phyloP scores from a whole-genome alignment of 2,329 filamentous ascomycete genomes.

The Colletotrichum lentis region DNA sequence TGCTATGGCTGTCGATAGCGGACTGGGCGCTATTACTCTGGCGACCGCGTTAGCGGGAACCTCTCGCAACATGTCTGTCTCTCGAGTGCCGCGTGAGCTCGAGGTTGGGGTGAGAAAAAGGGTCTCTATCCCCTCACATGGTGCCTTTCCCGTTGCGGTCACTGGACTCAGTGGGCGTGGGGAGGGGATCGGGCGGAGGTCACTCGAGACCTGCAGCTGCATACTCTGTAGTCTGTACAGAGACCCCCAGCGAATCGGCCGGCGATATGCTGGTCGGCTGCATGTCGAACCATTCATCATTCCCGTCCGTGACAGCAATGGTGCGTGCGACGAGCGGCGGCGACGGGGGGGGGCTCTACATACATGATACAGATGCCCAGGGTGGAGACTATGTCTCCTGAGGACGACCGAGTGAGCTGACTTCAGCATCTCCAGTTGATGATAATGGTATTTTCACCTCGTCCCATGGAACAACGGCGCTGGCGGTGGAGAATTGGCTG shows the following conservation, averaged over 20 bases:
- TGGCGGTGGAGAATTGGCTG: background rate
- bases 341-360: no score
- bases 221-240: background rate
- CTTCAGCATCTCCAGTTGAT: background rate
- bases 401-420: constrained; percentile 18
- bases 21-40: constrained; percentile 8
- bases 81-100: constrained; percentile 10
- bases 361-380: background rate
- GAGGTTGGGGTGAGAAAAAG: background rate
- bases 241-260: constrained; percentile 19
- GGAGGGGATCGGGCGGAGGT: background rate
- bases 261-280: constrained; percentile 25
- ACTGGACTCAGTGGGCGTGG: background rate
- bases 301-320: constrained; percentile 26
- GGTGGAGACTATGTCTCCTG: background rate
- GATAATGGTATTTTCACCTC: background rate
- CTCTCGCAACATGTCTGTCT: constrained; percentile 13
- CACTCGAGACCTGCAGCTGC: constrained; percentile 13
- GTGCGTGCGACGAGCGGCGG: constrained; percentile 5
- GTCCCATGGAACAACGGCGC: background rate
- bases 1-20: background rate
- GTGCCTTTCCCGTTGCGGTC: background rate
- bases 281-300: constrained; percentile 19
- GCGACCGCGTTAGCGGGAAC: constrained; percentile 31
- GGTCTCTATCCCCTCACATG: background rate